Evolutionary conservation across 441 rosid species (phyloP).

Genomic region (Syzygium syzygioides): DNA sequence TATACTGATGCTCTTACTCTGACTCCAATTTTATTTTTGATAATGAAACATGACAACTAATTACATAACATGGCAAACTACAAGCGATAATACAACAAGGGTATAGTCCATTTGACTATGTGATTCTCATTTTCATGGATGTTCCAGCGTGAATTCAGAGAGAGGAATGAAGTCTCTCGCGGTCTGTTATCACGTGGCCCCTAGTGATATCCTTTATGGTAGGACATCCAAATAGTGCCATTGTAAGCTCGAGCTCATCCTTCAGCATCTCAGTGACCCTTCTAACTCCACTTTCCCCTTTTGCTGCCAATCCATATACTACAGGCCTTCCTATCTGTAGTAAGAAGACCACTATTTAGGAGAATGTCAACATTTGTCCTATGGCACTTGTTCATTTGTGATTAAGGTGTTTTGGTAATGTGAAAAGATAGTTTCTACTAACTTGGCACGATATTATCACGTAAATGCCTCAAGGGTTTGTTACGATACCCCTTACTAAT

Average conservation of each 20-base stretch:
- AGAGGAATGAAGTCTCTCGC: constrained; percentile 33
- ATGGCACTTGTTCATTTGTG: not conserved
- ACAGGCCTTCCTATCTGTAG: constrained; percentile 80
- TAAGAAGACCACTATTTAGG: not conserved
- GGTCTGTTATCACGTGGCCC: constrained; percentile 37
- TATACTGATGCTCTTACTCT: not conserved
- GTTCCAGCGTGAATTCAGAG: constrained; percentile 8
- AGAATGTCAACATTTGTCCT: not conserved
- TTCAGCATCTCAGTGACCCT: constrained; percentile 61
- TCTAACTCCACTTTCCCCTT: constrained; percentile 61
- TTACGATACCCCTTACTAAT: not conserved
- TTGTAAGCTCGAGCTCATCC: constrained; percentile 64
- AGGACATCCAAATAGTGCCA: constrained; percentile 82
- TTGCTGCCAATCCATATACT: constrained; percentile 61
- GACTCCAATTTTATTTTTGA: not conserved
- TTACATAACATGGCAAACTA: not conserved
- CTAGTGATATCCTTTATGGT: constrained; percentile 53
- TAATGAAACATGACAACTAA: not conserved
- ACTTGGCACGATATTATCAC: not conserved
- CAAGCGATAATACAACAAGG: not conserved
- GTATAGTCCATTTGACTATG: not conserved
- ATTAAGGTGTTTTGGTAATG: not conserved
- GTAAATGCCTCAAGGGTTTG: not conserved
- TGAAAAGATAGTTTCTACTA: not conserved
- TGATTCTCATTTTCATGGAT: not conserved